Conservation (phyloP, 371 early-diverging fungal species). For the Mortierella sp. region DNA sequence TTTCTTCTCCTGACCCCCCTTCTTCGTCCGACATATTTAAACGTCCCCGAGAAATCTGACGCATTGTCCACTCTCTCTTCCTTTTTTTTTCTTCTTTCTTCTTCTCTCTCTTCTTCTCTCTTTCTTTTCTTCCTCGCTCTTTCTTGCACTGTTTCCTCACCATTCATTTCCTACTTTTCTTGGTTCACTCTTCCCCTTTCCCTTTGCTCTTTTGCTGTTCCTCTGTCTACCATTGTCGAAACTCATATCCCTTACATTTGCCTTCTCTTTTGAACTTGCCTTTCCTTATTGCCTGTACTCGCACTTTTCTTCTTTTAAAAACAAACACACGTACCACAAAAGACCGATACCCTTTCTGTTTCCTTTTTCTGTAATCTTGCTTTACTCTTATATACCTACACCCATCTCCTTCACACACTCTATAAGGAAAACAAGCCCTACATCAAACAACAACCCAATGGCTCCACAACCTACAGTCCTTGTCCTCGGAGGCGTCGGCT, state of each 20-base stretch:
- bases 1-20: neutral
- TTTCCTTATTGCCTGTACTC: neutral
- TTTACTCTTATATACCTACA: neutral
- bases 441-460: constrained; percentile 8
- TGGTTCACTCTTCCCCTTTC: neutral
- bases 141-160: neutral
- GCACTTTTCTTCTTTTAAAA: neutral
- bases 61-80: constrained; percentile 23
- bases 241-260: neutral
- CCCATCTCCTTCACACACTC: neutral
- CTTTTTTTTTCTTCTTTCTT: neutral
- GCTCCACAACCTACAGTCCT: constrained; percentile 65
- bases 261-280: neutral
- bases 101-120: neutral
- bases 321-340: neutral
- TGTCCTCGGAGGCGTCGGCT: constrained; percentile 88
- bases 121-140: neutral
- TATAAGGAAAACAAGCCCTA: no score
- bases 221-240: neutral
- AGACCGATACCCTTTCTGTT: constrained; percentile 5
- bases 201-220: neutral
- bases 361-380: neutral
- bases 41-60: constrained; percentile 7
- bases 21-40: neutral
- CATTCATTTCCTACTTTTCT: neutral